Conservation (phyloP, 2,329 filamentous ascomycete genomes). For the Colletotrichum orbiculare region DNA sequence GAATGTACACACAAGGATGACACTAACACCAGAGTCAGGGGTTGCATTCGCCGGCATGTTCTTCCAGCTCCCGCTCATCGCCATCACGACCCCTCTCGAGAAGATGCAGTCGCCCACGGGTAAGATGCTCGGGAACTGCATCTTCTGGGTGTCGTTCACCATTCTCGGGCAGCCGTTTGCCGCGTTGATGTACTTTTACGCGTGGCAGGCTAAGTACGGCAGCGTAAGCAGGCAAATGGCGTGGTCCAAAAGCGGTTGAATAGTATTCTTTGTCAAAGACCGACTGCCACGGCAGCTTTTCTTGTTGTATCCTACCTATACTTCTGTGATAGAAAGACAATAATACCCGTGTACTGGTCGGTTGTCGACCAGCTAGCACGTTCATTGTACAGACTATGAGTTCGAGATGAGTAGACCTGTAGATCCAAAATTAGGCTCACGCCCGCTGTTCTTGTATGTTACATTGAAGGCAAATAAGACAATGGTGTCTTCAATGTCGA, state of each 20-base stretch:
- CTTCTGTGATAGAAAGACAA: neutral
- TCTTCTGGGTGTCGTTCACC: constrained; percentile 97
- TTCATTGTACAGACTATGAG: too few relatives aligned
- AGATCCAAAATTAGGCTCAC: too few relatives aligned
- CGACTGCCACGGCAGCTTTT: neutral
- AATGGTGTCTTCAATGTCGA: too few relatives aligned
- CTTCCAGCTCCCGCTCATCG: constrained; percentile 88
- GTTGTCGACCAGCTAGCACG: too few relatives aligned
- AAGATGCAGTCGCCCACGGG: constrained; percentile 81
- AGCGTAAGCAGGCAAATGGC: constrained; percentile 69
- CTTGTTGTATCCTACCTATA: constrained; percentile 6
- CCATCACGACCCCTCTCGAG: constrained; percentile 81
- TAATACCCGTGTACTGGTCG: neutral
- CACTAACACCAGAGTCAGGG: constrained; percentile 58
- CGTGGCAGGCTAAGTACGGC: constrained; percentile 98
- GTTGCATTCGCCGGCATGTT: constrained; percentile 97
- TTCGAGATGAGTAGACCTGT: too few relatives aligned
- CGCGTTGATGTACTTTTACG: constrained; percentile 94
- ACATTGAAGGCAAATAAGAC: too few relatives aligned
- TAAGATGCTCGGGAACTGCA: constrained; percentile 86
- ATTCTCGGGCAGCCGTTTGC: constrained; percentile 94
- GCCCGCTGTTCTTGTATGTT: too few relatives aligned
- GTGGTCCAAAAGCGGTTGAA: constrained; percentile 10
- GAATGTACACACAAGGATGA: neutral
- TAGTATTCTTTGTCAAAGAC: neutral